A percentile compares a stretch with the other conserved stretches of the same genome.
Conservation (phyloP, 139 green algal genomes). For the Chlamydomonas schloesseri region DNA sequence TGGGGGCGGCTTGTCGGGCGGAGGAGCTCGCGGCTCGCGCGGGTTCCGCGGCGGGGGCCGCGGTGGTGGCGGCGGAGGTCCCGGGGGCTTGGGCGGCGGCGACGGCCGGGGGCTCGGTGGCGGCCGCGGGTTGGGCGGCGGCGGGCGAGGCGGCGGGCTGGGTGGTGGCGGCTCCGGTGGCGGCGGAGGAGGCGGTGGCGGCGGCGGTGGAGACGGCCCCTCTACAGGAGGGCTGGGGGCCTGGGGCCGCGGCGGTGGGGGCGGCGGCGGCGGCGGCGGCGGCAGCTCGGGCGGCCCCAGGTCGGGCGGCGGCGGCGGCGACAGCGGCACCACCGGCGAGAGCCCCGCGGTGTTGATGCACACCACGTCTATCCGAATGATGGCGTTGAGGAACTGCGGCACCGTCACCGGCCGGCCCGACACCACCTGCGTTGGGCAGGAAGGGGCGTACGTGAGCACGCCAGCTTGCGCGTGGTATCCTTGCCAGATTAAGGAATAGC, state of each 20-base stretch:
- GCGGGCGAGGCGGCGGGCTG: not conserved
- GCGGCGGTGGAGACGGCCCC: not conserved
- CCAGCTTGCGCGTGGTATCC: no score
- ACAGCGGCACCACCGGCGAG: not conserved
- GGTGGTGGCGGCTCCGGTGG: not conserved
- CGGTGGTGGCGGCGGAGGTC: not conserved
- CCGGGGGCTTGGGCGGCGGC: no score
- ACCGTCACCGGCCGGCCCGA: no score
- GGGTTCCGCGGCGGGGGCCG: not conserved
- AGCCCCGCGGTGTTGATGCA: not conserved
- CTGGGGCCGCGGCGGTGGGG: not conserved
- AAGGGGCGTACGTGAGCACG: not conserved
- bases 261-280: not conserved
- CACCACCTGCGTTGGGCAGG: not conserved
- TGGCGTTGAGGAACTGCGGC: not conserved
- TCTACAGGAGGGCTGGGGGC: not conserved
- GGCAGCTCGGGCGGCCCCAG: no score
- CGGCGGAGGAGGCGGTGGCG: not conserved
- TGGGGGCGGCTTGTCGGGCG: no score
- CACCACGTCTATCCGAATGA: not conserved
- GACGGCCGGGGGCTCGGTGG: no score
- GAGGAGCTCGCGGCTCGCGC: no score
- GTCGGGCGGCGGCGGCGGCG: slow-evolving; percentile 14
- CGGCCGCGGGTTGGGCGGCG: not conserved
- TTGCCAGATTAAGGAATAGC: not conserved